Evolutionary conservation across 805 yeast genomes (phyloP).

Genomic region (Ogataea nitratoaversa): DNA sequence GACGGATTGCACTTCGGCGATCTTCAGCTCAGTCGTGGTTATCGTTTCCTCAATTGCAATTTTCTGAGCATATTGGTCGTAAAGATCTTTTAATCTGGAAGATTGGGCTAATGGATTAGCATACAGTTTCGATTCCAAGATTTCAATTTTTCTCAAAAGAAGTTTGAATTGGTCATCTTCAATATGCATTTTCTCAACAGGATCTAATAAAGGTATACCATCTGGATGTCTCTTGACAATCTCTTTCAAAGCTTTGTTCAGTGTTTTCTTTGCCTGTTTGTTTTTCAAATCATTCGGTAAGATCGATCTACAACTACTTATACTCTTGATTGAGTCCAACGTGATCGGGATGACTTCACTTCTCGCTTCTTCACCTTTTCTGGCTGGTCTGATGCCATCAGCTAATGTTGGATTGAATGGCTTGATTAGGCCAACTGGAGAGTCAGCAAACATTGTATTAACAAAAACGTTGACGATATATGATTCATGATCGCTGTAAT

Average conservation of each 20-base stretch:
- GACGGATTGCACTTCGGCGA: constrained; percentile 82
- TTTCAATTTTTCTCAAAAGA: constrained; percentile 73
- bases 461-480: constrained; percentile 85
- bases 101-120: constrained; percentile 66
- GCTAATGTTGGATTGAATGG: constrained; percentile 76
- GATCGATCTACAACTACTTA: constrained; percentile 77
- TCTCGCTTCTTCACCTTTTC: constrained; percentile 62
- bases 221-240: constrained; percentile 81
- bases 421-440: constrained; percentile 80
- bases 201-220: constrained; percentile 89
- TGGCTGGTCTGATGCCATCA: constrained; percentile 84
- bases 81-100: constrained; percentile 56
- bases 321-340: constrained; percentile 63
- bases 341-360: constrained; percentile 84
- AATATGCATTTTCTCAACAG: constrained; percentile 89
- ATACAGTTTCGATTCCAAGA: constrained; percentile 68
- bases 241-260: constrained; percentile 70
- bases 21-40: constrained; percentile 55
- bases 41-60: constrained; percentile 57
- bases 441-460: constrained; percentile 68
- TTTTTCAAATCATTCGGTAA: constrained; percentile 74
- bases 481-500: constrained; percentile 79
- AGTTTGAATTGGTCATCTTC: constrained; percentile 62
- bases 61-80: constrained; percentile 61
- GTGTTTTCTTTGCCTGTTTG: constrained; percentile 52